Conservation (phyloP, 306 rosid genomes). For the Carpinus fangiana region DNA sequence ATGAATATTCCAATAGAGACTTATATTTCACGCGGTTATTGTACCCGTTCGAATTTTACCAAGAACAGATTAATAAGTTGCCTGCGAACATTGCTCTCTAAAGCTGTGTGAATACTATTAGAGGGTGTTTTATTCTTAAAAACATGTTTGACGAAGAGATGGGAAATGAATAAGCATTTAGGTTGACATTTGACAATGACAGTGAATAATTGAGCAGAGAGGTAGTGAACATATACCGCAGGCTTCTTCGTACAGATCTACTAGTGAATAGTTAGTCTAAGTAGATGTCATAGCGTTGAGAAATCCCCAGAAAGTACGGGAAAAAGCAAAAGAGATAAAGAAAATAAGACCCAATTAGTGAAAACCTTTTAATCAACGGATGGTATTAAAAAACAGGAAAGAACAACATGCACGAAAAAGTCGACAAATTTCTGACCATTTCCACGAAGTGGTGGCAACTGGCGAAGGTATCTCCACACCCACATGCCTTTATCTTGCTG, state of each 20-base stretch:
- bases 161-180: not conserved
- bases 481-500: not conserved
- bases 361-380: not conserved
- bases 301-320: not conserved
- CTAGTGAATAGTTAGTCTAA: not conserved
- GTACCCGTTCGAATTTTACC: no score
- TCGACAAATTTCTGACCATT: not conserved
- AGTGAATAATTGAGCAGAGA: not conserved
- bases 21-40: no score
- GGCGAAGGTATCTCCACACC: not conserved
- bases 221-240: not conserved
- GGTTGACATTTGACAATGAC: not conserved
- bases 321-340: not conserved
- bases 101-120: no score
- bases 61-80: no score
- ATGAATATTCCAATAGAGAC: no score
- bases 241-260: not conserved
- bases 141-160: not conserved
- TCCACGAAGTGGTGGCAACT: constrained; percentile 10
- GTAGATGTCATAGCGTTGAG: not conserved
- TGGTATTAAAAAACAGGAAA: not conserved
- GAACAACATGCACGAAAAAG: not conserved
- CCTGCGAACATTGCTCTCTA: no score
- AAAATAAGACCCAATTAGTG: no score
- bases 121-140: no score